Conservation (phyloP, 331 rosid genomes). For the Rosa hybrid region DNA sequence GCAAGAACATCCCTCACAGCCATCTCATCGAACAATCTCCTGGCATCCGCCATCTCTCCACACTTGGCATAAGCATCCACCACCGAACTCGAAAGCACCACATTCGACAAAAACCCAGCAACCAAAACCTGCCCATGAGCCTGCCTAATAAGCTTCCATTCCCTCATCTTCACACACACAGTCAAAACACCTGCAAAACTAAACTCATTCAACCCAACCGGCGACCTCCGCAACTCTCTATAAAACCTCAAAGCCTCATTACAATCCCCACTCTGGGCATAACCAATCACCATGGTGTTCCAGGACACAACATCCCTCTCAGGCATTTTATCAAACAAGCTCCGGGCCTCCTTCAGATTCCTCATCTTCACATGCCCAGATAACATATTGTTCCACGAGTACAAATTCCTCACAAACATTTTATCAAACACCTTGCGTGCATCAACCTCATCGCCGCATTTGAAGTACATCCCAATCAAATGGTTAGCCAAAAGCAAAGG, state of each 20-base stretch:
- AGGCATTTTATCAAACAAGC: too few species aligned
- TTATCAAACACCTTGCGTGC: slow-evolving; percentile 79
- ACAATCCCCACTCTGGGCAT: too few species aligned
- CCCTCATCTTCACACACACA: slow-evolving; percentile 58
- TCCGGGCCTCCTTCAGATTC: slow-evolving; percentile 7
- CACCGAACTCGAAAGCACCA: slow-evolving; percentile 65
- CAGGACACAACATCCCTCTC: too few species aligned
- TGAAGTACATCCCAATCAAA: slow-evolving; percentile 57
- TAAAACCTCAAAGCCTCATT: too few species aligned
- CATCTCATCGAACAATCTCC: slow-evolving; percentile 63
- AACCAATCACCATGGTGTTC: too few species aligned
- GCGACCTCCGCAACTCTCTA: too few species aligned
- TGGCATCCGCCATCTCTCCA: slow-evolving; percentile 57
- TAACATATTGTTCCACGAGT: slow-evolving; percentile 80
- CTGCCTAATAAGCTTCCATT: slow-evolving; percentile 60
- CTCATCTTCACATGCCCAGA: slow-evolving; percentile 77
- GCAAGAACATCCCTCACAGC: slow-evolving; percentile 54
- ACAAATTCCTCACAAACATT: slow-evolving; percentile 69
- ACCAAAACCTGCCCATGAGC: slow-evolving; percentile 79
- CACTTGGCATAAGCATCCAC: slow-evolving; percentile 79
- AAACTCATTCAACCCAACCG: slow-evolving; percentile 47
- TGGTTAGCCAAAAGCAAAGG: slow-evolving; percentile 58
- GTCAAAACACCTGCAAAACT: slow-evolving; percentile 74
- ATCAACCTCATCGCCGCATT: slow-evolving; percentile 49
- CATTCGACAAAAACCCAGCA: slow-evolving; percentile 60